phyloP scores from a whole-genome alignment of 1,284 basidiomycete genomes.

The Moniliophthora roreri region DNA sequence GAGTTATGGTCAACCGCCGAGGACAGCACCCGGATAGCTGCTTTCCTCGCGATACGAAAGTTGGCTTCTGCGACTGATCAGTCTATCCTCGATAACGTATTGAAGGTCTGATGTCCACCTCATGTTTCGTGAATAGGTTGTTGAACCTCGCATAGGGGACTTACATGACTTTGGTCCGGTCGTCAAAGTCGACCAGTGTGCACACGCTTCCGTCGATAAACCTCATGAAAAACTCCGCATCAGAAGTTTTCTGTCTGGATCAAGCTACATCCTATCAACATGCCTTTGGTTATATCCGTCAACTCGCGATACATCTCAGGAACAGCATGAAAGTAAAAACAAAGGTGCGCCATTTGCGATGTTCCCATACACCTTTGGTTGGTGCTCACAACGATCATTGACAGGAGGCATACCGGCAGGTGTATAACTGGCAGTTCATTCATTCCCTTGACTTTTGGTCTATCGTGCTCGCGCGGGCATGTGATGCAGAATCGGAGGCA shows the following conservation, averaged over 20 bases:
- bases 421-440: slow-evolving; percentile 99
- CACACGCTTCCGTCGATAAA: slow-evolving; percentile 94
- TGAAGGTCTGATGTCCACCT: slow-evolving; percentile 66
- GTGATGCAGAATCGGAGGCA: slow-evolving; percentile 56
- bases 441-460: slow-evolving; percentile 98
- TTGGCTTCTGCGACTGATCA: slow-evolving; percentile 82
- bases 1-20: slow-evolving; percentile 79
- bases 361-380: neutral
- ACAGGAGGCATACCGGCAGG: slow-evolving; percentile 86
- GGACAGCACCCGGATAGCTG: slow-evolving; percentile 84
- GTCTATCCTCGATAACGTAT: slow-evolving; percentile 80
- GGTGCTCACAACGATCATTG: slow-evolving; percentile 3
- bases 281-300: slow-evolving; percentile 95
- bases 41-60: slow-evolving; percentile 85
- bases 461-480: slow-evolving; percentile 83
- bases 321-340: slow-evolving; percentile 89
- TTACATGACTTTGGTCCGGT: slow-evolving; percentile 83
- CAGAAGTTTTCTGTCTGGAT: slow-evolving; percentile 86
- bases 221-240: slow-evolving; percentile 97
- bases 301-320: slow-evolving; percentile 91
- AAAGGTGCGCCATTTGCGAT: slow-evolving; percentile 50
- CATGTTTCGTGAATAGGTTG: slow-evolving; percentile 4
- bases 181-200: slow-evolving; percentile 79
- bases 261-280: slow-evolving; percentile 85
- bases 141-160: slow-evolving; percentile 54